Evolutionary conservation across 441 rosid genomes (phyloP).

Genomic region (Syzygium malaccense): DNA sequence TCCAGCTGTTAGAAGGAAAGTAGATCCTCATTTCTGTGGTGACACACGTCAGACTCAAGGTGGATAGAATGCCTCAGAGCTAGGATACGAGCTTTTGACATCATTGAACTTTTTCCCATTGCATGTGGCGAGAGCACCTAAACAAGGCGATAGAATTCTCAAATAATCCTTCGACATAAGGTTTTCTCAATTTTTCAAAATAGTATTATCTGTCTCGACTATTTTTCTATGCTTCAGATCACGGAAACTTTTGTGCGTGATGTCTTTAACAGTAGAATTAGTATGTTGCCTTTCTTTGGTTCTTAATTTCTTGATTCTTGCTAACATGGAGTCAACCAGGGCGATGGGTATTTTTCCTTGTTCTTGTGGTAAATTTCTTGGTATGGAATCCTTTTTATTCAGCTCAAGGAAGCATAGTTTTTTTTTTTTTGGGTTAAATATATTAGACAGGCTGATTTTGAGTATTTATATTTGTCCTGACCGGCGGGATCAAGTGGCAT

Average conservation of each 20-base stretch:
- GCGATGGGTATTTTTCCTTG: background rate
- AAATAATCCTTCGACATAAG: background rate
- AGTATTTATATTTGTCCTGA: background rate
- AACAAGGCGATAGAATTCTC: background rate
- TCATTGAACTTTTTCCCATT: background rate
- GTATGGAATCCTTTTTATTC: background rate
- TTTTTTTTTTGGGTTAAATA: background rate
- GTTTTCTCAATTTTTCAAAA: background rate
- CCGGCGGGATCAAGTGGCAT: conserved; percentile 91
- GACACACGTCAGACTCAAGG: background rate
- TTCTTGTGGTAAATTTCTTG: background rate
- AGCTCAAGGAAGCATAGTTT: background rate
- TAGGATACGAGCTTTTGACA: background rate
- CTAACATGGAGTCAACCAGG: background rate
- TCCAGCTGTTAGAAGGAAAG: background rate
- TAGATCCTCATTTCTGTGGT: background rate
- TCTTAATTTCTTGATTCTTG: background rate
- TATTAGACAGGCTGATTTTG: background rate
- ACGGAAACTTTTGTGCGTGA: background rate
- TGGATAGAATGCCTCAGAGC: background rate
- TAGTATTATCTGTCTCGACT: background rate
- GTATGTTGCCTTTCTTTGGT: background rate
- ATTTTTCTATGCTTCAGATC: background rate
- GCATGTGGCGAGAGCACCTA: background rate
- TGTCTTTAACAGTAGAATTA: background rate